Percentiles rank a stretch among this genome's conserved stretches.
These are phyloP conservation scores for Solanum medicagineum DNA, from an alignment of 257 asterid species.

Conservation along the genomic window DNA sequence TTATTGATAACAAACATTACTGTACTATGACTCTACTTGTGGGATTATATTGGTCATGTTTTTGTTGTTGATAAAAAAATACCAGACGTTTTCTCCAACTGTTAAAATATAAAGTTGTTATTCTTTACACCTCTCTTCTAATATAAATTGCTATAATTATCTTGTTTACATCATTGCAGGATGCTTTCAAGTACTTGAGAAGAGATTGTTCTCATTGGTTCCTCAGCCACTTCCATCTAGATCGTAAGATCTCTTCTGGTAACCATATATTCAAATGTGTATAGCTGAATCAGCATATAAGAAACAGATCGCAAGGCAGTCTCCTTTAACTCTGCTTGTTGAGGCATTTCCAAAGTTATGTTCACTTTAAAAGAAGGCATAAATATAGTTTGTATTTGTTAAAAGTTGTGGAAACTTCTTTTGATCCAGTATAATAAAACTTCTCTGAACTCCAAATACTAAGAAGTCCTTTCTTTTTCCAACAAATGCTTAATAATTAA, in stretches of 20 bases:
- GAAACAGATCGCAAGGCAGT: not conserved
- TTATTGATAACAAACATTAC: not conserved
- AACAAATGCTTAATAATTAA: not conserved
- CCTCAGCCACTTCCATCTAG: constrained; percentile 89
- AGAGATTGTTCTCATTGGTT: constrained; percentile 94
- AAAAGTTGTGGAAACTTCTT: not conserved
- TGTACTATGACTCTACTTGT: not conserved
- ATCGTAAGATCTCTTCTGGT: constrained; percentile 59
- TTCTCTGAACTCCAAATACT: not conserved
- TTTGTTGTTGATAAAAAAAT: not conserved
- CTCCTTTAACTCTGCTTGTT: not conserved
- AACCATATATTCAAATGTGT: not conserved
- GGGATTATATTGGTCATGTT: not conserved
- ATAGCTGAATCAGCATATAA: not conserved
- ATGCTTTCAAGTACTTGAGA: constrained; percentile 75
- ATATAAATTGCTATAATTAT: not conserved
- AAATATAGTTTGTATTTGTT: not conserved
- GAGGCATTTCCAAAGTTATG: not conserved
- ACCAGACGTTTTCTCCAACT: not conserved
- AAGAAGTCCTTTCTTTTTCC: not conserved
- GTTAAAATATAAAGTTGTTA: not conserved
- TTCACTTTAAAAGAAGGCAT: not conserved
- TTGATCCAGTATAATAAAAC: not conserved
- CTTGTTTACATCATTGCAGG: constrained; percentile 39
- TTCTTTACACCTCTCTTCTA: not conserved